Base-by-base conservation (phyloP, 2,329 filamentous ascomycete genomes). In the Thermoascus crustaceus region DNA sequence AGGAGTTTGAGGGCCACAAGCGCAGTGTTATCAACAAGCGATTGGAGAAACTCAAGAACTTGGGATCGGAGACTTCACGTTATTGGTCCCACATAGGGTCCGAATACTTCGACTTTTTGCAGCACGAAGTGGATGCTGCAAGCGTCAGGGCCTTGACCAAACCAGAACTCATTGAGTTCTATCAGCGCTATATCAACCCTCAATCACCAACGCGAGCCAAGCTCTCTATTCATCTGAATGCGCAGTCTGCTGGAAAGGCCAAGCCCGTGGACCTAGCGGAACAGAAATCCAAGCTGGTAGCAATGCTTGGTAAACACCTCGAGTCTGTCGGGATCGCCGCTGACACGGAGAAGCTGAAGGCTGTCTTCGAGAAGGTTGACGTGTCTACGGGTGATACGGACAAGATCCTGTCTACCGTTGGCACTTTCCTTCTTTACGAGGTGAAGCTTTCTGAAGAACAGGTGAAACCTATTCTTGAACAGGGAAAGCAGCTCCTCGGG, bases 1-100 rank as follows among this genome's bases (percentile, higher is more conserved):
- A 76, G 1, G 85, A 89, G 7, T 96, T 98, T 48, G 86, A 95
- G 54, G 80, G 78, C 31, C 85, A 96, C 66, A 94, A 94, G 67
- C 76, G 83, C 48, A 93, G 87, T 52, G 69, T 96, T 26, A 79
- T 95, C 52, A 85, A 84, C 55, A 87, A 87, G 64, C 72, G 85
- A 10, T 67, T 94, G 14, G 88, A 96, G 64, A 94, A 93, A 61
- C 61, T 94, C 49, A 94, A 94, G 71, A 96, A 95, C 47, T 67
- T 98, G 30, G 76, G 80, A 40, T 82, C 89, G 45, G 91, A 98
- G 64, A 86, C 80, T 4, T 74, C 71, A 37, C 75, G 85, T 29
- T 81, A 93, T 55, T 94, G 86, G 88, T 72, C 71, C 33, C 85
- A 95, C 52, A 85, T 98, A 47, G 75, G 77, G 33, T 82, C 74